Conservation (phyloP, 805 yeast species). For the Diddensiella transvaalensis region DNA sequence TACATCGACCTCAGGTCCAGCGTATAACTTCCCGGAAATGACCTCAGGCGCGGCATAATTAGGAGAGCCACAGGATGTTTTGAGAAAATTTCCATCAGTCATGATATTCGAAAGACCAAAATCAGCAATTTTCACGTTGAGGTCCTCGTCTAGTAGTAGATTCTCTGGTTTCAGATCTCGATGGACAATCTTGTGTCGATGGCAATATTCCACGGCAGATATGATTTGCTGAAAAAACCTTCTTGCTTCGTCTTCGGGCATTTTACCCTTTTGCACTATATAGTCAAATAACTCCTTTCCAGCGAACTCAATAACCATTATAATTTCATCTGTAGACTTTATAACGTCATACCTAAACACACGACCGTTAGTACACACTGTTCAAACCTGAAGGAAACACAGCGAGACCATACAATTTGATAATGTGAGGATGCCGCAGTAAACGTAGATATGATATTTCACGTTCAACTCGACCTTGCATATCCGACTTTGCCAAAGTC, state of each 20-base stretch:
- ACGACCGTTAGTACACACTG: no score
- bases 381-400: no score
- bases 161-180: slow-evolving; percentile 96
- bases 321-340: slow-evolving; percentile 90
- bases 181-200: slow-evolving; percentile 92
- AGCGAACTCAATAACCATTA: slow-evolving; percentile 96
- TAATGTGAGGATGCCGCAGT: slow-evolving; percentile 92
- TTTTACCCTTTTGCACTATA: slow-evolving; percentile 87
- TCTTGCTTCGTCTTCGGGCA: slow-evolving; percentile 89
- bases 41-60: slow-evolving; percentile 98
- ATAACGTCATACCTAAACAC: slow-evolving; percentile 83
- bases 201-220: slow-evolving; percentile 95
- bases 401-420: slow-evolving; percentile 49
- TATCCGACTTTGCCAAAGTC: slow-evolving; percentile 88
- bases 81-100: slow-evolving; percentile 96
- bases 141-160: slow-evolving; percentile 77
- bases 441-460: slow-evolving; percentile 86
- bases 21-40: slow-evolving; percentile 87
- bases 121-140: slow-evolving; percentile 94
- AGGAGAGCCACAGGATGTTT: slow-evolving; percentile 95
- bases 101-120: slow-evolving; percentile 91
- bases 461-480: slow-evolving; percentile 95
- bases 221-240: slow-evolving; percentile 94
- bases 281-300: slow-evolving; percentile 96
- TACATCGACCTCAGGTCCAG: slow-evolving; percentile 97